phyloP scores from a whole-genome alignment of 2,329 filamentous ascomycete species.

The Moelleriella libera region DNA sequence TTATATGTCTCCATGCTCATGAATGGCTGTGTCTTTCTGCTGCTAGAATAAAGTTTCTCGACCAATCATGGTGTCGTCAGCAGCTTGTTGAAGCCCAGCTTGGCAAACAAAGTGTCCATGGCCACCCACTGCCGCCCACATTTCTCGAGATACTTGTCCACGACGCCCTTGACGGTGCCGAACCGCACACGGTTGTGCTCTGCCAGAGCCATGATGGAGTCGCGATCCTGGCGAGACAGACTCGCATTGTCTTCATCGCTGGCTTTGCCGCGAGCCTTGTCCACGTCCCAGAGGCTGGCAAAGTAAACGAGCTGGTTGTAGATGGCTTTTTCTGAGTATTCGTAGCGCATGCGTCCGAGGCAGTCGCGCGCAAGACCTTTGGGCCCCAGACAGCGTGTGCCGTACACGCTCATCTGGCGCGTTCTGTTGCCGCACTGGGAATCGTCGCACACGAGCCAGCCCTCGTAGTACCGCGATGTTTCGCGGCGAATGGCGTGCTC shows the following conservation, averaged over 20 bases:
- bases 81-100: constrained; percentile 38
- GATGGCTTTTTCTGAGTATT: constrained; percentile 74
- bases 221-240: constrained; percentile 37
- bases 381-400: constrained; percentile 76
- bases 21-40: too few species aligned
- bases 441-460: constrained; percentile 84
- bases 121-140: constrained; percentile 87
- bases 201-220: constrained; percentile 56
- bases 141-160: constrained; percentile 76
- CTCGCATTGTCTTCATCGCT: constrained; percentile 32
- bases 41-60: too few species aligned
- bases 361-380: constrained; percentile 76
- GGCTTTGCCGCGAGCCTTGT: constrained; percentile 52
- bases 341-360: constrained; percentile 75
- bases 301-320: constrained; percentile 95
- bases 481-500: constrained; percentile 70
- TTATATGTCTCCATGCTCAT: too few species aligned
- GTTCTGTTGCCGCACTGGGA: constrained; percentile 75
- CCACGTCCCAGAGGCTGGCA: constrained; percentile 73
- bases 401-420: constrained; percentile 85
- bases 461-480: constrained; percentile 79
- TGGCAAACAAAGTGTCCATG: constrained; percentile 77
- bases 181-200: constrained; percentile 77
- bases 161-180: constrained; percentile 57
- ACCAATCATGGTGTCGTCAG: constrained; percentile 3